Conservation (phyloP, 345 rosid species). For the Capsella bursapastoris region DNA sequence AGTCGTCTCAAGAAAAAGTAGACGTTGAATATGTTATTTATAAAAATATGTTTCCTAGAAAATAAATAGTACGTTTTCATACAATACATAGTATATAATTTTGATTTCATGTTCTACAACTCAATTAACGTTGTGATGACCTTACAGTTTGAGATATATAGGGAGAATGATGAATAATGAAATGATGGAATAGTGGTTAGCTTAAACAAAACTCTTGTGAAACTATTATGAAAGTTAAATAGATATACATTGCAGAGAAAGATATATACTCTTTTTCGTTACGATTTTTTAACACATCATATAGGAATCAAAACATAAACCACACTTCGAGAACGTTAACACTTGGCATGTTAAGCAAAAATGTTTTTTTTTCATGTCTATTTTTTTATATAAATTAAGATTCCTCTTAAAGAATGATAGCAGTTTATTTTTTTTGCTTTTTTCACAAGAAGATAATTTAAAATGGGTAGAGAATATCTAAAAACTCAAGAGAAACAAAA, state of each 20-base stretch:
- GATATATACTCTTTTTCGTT: too few species aligned
- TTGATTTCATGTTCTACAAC: neutral
- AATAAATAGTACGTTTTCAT: neutral
- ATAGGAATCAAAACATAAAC: too few species aligned
- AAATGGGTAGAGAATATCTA: slow-evolving; percentile 21
- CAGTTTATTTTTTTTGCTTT: too few species aligned
- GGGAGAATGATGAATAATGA: neutral
- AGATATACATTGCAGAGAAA: too few species aligned
- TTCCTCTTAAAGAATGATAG: too few species aligned
- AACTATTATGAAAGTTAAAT: neutral
- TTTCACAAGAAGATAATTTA: slow-evolving; percentile 6
- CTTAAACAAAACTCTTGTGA: neutral
- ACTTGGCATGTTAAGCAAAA: too few species aligned
- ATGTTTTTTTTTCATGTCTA: too few species aligned
- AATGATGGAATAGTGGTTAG: neutral
- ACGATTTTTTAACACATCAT: too few species aligned
- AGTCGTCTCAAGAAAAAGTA: neutral
- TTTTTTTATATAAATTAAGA: too few species aligned
- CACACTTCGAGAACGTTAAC: too few species aligned
- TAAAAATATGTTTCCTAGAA: too few species aligned
- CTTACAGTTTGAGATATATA: neutral
- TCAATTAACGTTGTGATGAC: neutral
- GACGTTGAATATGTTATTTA: neutral
- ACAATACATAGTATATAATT: neutral
- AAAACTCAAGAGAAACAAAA: slow-evolving; percentile 1